phyloP scores from a whole-genome alignment of 805 yeast genomes.

The Candida andamanensis region DNA sequence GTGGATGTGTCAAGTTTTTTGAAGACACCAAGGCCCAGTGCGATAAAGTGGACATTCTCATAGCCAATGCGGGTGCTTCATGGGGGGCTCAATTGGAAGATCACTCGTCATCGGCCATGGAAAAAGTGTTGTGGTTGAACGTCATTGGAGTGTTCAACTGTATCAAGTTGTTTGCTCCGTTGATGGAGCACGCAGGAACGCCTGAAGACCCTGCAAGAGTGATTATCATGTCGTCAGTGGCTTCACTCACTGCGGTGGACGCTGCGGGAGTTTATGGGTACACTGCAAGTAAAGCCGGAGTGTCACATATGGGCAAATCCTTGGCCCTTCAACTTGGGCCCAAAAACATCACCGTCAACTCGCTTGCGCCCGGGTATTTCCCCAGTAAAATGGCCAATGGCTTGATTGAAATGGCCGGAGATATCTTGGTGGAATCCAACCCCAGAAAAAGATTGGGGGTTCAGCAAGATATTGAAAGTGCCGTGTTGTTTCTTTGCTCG shows the following conservation, averaged over 20 bases:
- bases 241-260: conserved; percentile 42
- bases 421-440: conserved; percentile 41
- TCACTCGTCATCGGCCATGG: conserved; percentile 58
- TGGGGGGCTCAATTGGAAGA: conserved; percentile 66
- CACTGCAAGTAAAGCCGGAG: conserved; percentile 70
- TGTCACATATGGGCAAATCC: conserved; percentile 59
- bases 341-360: conserved; percentile 60
- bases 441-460: conserved; percentile 63
- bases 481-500: conserved; percentile 49
- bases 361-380: conserved; percentile 73
- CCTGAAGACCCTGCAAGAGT: conserved; percentile 58
- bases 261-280: conserved; percentile 63
- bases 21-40: conserved; percentile 36
- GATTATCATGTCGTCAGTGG: conserved; percentile 62
- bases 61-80: conserved; percentile 76
- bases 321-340: conserved; percentile 66
- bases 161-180: conserved; percentile 57
- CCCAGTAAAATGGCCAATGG: conserved; percentile 74
- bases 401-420: conserved; percentile 47
- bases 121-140: conserved; percentile 59
- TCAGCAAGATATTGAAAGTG: conserved; percentile 53
- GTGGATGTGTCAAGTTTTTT: conserved; percentile 43
- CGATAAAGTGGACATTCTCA: conserved; percentile 51
- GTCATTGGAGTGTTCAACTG: conserved; percentile 64
- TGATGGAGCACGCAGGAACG: conserved; percentile 48